Percentiles rank a stretch among this genome's conserved stretches.
These are phyloP conservation scores for Fusarium sp. DNA, from an alignment of 2,329 filamentous ascomycete species.

Conservation along the genomic window DNA sequence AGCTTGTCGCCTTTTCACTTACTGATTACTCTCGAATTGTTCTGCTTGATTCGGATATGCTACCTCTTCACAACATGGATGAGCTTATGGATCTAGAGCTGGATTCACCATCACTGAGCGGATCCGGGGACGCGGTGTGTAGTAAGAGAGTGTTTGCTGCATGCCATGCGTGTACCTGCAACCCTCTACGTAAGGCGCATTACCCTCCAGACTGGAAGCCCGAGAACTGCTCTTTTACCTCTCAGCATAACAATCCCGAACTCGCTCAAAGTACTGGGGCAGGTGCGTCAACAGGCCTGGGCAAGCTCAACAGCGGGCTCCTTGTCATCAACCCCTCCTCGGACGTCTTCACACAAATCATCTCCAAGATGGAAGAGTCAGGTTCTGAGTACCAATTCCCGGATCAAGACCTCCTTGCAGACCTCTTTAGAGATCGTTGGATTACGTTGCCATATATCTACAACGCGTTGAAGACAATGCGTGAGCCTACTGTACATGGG, in stretches of 20 bases:
- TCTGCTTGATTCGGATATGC: conserved; percentile 23
- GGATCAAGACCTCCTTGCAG: conserved; percentile 22
- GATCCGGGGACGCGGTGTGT: fast-evolving
- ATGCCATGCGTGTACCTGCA: conserved; percentile 29
- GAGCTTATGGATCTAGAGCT: conserved; percentile 23
- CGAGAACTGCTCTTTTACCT: conserved; percentile 14
- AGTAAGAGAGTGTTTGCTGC: conserved; percentile 27
- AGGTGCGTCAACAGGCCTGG: neutral
- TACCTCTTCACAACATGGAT: conserved; percentile 23
- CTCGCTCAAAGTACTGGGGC: conserved; percentile 7
- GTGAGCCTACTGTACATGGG: neutral
- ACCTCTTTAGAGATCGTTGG: conserved; percentile 14
- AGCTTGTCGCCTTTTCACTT: conserved; percentile 11
- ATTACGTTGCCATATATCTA: conserved; percentile 18
- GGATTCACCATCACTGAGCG: fast-evolving
- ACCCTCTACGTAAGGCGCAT: conserved; percentile 11
- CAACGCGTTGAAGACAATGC: conserved; percentile 29
- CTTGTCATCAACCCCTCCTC: conserved; percentile 22
- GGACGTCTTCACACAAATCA: neutral
- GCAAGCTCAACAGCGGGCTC: conserved; percentile 28
- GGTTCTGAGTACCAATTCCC: conserved; percentile 8
- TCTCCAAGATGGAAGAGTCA: neutral
- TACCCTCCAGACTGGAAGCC: conserved; percentile 24
- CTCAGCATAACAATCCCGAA: conserved; percentile 8
- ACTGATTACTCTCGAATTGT: conserved; percentile 17